A percentile compares a stretch with the other conserved stretches of the same genome.
phyloP scores from a whole-genome alignment of 2,329 filamentous ascomycete species.

The Cladosporium phlei region DNA sequence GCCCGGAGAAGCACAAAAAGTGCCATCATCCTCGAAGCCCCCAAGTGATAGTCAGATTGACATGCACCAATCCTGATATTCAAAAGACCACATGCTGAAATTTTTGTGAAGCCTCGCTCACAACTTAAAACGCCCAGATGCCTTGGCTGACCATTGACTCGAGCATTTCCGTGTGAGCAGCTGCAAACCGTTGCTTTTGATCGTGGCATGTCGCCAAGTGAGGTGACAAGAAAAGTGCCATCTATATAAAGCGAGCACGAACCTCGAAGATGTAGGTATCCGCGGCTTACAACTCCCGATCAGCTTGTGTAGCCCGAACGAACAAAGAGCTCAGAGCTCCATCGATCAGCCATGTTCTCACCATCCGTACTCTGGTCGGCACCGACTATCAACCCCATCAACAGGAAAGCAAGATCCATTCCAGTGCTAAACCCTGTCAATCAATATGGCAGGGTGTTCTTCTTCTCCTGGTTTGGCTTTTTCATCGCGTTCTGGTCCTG shows the following conservation, averaged over 20 bases:
- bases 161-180: background rate
- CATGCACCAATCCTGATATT: constrained; percentile 1
- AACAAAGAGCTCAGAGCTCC: background rate
- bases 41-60: constrained; percentile 6
- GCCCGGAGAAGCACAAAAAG: constrained; percentile 11
- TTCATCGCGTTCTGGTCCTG: constrained; percentile 79
- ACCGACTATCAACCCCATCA: constrained; percentile 73
- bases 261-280: background rate
- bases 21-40: background rate
- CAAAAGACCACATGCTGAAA: background rate
- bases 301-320: background rate
- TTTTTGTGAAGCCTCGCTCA: background rate
- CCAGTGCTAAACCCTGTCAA: constrained; percentile 71
- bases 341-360: constrained; percentile 4
- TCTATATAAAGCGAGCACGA: background rate
- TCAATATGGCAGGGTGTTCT: constrained; percentile 75
- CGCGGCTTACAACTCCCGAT: background rate
- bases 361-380: constrained; percentile 37
- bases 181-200: background rate
- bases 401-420: constrained; percentile 70
- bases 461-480: constrained; percentile 78
- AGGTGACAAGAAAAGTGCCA: background rate
- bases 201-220: background rate
- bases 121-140: background rate
- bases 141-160: background rate